Percentiles rank a stretch among this genome's conserved stretches.
Conservation (phyloP, 345 rosid genomes). For the Nasturtium officinale region DNA sequence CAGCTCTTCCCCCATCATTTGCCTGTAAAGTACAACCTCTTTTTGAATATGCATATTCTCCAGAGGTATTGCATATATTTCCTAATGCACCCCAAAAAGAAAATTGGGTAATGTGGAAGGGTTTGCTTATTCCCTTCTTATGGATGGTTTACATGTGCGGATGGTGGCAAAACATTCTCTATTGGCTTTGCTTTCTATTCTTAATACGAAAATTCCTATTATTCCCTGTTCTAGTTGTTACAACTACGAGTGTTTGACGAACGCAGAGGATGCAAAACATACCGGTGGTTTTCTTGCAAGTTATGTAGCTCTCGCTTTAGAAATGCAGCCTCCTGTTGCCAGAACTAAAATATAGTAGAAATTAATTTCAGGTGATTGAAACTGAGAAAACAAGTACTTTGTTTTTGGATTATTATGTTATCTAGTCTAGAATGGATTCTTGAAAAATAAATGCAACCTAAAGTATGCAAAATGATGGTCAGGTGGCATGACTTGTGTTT, state of each 20-base stretch:
- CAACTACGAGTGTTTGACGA: too few species aligned
- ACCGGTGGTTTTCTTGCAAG: conserved; percentile 84
- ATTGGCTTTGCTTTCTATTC: not conserved
- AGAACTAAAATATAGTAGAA: conserved; percentile 53
- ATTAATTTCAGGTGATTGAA: conserved; percentile 26
- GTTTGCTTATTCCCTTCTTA: conserved; percentile 13
- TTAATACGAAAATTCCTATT: not conserved
- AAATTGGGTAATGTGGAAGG: not conserved
- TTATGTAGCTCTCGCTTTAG: conserved; percentile 70
- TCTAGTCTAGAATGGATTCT: conserved; percentile 17
- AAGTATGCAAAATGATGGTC: conserved; percentile 1
- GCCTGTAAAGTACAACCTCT: conserved; percentile 47
- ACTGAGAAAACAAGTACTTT: conserved; percentile 3
- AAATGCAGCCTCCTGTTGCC: conserved; percentile 78
- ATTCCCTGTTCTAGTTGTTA: too few species aligned
- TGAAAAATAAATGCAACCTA: not conserved
- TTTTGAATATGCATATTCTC: conserved; percentile 20
- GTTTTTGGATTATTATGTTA: not conserved
- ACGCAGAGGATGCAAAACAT: conserved; percentile 20
- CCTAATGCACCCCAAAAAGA: not conserved
- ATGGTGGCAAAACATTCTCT: not conserved
- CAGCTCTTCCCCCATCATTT: conserved; percentile 83
- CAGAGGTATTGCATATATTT: not conserved
- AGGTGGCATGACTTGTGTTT: not conserved
- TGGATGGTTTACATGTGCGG: not conserved